Conservation (phyloP, 495 filamentous ascomycete genomes). For the Astrocystis sublimbata region DNA sequence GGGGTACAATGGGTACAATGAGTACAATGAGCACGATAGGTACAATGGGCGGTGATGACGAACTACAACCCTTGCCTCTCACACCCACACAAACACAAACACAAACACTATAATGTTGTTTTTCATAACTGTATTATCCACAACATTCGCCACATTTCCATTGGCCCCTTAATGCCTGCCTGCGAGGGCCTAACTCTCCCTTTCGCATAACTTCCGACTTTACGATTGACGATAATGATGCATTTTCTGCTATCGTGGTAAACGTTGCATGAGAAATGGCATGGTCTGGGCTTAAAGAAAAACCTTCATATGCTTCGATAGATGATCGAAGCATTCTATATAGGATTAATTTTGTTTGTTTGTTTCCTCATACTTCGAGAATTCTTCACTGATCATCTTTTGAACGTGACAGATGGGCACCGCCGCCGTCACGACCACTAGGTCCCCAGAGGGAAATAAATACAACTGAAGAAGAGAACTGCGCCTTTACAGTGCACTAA, state of each 20-base stretch:
- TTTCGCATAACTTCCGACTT: not conserved
- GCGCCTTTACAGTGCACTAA: not conserved
- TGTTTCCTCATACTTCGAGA: constrained; percentile 21
- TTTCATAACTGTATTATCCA: constrained; percentile 10
- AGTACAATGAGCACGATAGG: too few relatives aligned
- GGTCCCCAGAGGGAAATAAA: not conserved
- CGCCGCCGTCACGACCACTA: constrained; percentile 30
- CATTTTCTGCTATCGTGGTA: not conserved
- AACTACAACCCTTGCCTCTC: not conserved
- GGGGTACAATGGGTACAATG: constrained; percentile 41
- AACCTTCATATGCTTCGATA: not conserved
- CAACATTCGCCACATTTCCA: not conserved
- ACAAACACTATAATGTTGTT: too few relatives aligned
- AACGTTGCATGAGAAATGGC: not conserved
- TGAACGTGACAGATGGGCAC: constrained; percentile 40
- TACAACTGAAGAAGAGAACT: not conserved
- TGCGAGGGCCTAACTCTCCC: not conserved
- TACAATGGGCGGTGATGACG: constrained; percentile 38
- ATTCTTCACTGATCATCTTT: constrained; percentile 31
- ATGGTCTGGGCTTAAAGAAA: not conserved
- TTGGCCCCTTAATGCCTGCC: not conserved
- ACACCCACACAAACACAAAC: too few relatives aligned
- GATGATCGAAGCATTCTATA: constrained; percentile 1
- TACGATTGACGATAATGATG: constrained; percentile 2
- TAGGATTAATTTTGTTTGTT: constrained; percentile 24